Evolutionary conservation across 371 early-diverging fungal genomes (phyloP), one percentile per base, ranked within the genome.

Genomic region (Mucor indicus): DNA sequence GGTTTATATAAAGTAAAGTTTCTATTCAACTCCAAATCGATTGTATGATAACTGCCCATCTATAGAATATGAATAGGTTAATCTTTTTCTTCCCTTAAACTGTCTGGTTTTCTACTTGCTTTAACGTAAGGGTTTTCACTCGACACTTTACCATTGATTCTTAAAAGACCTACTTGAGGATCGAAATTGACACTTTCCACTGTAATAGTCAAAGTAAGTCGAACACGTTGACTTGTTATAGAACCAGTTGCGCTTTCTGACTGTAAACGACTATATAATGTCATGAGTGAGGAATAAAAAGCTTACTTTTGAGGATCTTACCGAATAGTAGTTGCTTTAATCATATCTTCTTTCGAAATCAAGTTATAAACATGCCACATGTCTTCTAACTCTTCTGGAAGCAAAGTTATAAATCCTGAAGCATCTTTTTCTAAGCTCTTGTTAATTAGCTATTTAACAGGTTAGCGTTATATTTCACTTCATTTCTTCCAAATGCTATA

Each of bases 351-450:
- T 50, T 81, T 79, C 12, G 81, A 70, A 42, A 98, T 86, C 32
- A 98, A 75, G 68, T 97, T 96, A 77, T 96, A 98, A 23, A 91
- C 82, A 66, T 95, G 94, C 97, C 98, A 98, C 92, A 98, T 92
- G 69, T 96, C 98, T 62, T 98, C 97, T 37, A 84, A 62, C 57
- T 97, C 95, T 60, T 97, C 96, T 6, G 97, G 90, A 40, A 70
- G 71, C 19, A 86, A 59, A 1, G 77, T 80, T n/a, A 86, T 76
- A 53, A 62, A 73, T 19, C 86, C 86, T 5, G 84, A 80, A 22
- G 62, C 52, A 62, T 86, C 86, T 46, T 71, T 82, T 57, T 84
- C 86, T 24, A 86, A 63, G 38, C 44, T 43, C 48, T 82, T 83
- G 38, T 62, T 75, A 41, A 84, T 72, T 30, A 86, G 57, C 64